Base-by-base conservation (phyloP, 768 basidiomycete species). In the Dentipellis sp. region DNA sequence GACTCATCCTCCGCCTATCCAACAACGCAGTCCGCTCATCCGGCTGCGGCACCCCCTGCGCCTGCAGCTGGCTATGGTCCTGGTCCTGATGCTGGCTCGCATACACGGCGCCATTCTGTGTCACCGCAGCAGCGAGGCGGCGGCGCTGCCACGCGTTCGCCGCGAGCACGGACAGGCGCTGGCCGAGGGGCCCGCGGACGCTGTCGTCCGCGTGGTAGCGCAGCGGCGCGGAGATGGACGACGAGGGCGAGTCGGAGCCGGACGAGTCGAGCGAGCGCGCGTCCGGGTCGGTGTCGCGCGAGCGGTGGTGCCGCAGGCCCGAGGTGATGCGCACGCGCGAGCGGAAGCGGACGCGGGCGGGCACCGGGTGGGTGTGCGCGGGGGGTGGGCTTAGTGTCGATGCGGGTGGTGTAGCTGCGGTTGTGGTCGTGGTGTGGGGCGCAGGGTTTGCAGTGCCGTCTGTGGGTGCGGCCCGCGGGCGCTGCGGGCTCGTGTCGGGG, bases 191-290 rank as follows among this genome's bases (percentile, higher is more conserved):
- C 5, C 77, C 81, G 80, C 82, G 88, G 1, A 69, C 62, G 51
- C 79, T 75, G 55, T 82, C 69, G 58, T 74, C 77, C 23, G 81
- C 63, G 54, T 70, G 67, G 63, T 68, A 78, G 50, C 82, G 86
- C 21, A 92, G 74, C 16, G 90, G 91, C 1, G 79, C 90, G 39
- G 89, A 91, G 59, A 92, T 85, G 40, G 88, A 90, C 2, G 89
- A 91, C 4, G 88, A 89, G 3, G 78, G 79, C 1, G 67, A 69
- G 22, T 52, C 53, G 6, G 57, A 59, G 21, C 52, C 59, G 56
- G 47, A 55, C 55, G 65, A 55, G 50, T 54, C 60, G 39, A 50
- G 23, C 3, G 56, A n/a, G 49, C 12, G 56, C 36, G 54, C 52
- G 29, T 29, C 23, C 37, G 56, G 52, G 6, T 29, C 29, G 29